Conservation (phyloP, 495 filamentous ascomycete species). For the Xylaria bambusicola region DNA sequence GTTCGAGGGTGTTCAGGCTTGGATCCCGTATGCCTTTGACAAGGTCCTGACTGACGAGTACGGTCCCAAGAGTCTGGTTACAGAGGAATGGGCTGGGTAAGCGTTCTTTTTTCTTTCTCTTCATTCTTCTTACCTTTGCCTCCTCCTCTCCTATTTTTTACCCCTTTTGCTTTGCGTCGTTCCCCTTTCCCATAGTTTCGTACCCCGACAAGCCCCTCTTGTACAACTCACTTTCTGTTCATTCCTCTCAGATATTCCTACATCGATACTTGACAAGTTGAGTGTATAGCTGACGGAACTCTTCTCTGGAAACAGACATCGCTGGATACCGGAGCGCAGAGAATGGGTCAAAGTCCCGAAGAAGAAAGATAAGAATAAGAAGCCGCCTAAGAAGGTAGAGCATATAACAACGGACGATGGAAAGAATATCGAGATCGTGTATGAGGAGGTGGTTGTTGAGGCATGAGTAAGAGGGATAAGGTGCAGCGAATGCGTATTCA, state of each 20-base stretch:
- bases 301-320: constrained; percentile 37
- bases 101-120: constrained; percentile 25
- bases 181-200: background rate
- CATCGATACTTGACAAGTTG: background rate
- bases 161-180: background rate
- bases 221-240: too few species aligned
- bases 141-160: background rate
- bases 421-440: constrained; percentile 28
- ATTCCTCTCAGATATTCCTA: background rate
- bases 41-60: constrained; percentile 77
- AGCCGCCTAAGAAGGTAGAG: too few species aligned
- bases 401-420: too few species aligned
- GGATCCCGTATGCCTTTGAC: constrained; percentile 75
- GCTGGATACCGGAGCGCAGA: constrained; percentile 45
- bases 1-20: constrained; percentile 76
- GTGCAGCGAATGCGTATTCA: too few species aligned
- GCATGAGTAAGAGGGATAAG: background rate
- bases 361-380: constrained; percentile 17
- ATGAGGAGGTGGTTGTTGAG: constrained; percentile 33
- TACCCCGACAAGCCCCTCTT: background rate
- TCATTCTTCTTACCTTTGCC: background rate
- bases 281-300: constrained; percentile 21
- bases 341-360: constrained; percentile 51
- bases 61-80: constrained; percentile 61
- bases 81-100: constrained; percentile 65